phyloP scores from a whole-genome alignment of 1,284 basidiomycete genomes.

The Trichosporon sp. region DNA sequence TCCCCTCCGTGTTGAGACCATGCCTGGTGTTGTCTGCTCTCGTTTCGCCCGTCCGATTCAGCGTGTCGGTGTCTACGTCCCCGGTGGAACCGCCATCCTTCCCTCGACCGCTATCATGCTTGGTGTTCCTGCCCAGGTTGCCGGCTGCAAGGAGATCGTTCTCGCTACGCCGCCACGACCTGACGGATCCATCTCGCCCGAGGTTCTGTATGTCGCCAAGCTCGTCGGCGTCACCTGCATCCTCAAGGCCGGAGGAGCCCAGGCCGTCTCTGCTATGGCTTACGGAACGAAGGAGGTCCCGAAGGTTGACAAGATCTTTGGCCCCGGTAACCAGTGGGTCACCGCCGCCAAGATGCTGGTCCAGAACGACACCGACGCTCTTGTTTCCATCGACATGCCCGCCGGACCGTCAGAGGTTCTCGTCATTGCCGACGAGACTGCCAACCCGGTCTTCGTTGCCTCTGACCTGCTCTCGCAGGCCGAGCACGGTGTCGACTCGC shows the following conservation, averaged over 20 bases:
- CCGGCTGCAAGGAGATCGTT: slow-evolving; percentile 88
- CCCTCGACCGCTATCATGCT: slow-evolving; percentile 98
- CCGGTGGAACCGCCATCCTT: slow-evolving; percentile 93
- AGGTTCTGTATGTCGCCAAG: slow-evolving; percentile 91
- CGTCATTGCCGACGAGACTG: slow-evolving; percentile 86
- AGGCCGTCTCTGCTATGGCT: slow-evolving; percentile 95
- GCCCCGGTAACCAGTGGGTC: slow-evolving; percentile 99
- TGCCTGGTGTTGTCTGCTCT: slow-evolving; percentile 94
- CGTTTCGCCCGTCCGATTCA: slow-evolving; percentile 92
- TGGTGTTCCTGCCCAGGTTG: slow-evolving; percentile 96
- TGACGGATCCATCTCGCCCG: slow-evolving; percentile 87
- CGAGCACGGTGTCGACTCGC: slow-evolving; percentile 96
- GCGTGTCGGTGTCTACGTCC: slow-evolving; percentile 95
- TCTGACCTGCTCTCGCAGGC: slow-evolving; percentile 97
- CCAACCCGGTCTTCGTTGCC: slow-evolving; percentile 88
- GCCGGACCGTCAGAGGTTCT: slow-evolving; percentile 96
- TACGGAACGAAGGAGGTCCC: slow-evolving; percentile 94
- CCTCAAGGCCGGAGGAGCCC: slow-evolving; percentile 91
- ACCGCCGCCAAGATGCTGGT: slow-evolving; percentile 99
- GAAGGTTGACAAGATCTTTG: slow-evolving; percentile 99
- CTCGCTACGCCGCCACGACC: slow-evolving; percentile 91
- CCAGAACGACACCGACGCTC: slow-evolving; percentile 96
- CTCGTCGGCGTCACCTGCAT: slow-evolving; percentile 84
- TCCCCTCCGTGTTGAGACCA: slow-evolving; percentile 86
- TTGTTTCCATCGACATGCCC: slow-evolving; percentile 98